Base-by-base conservation (phyloP, 129 eudicot genomes). In the Centaurea solstitialis region DNA sequence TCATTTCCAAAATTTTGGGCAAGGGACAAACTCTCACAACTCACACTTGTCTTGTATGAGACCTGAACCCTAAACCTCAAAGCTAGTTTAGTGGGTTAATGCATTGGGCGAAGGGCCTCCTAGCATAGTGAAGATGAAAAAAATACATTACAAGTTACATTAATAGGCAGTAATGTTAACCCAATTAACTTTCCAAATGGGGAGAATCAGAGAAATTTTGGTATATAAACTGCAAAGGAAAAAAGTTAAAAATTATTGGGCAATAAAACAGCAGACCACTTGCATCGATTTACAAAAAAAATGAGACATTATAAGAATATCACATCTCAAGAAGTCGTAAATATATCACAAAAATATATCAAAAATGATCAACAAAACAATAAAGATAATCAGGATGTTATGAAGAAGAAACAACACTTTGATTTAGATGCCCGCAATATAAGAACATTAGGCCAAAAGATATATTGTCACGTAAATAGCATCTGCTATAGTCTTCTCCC, bases 191-290 rank as follows among this genome's bases (percentile, higher is more conserved):
- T 64, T 64, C 1, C 15, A 64, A 64, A 64, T 18, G 35, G 61
- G 9, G 5, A 50, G 8, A 47, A 0, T 21, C 22, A 28, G 15
- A 30, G 45, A 57, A 17, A 17, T 57, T n/a, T 17, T 57, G 18
- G 65, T 17, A 75, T 12, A n/a, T 53, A 43, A n/a, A 53, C 43
- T 8, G 9, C 45, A 53, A 26, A 53, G 66, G 12, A 50, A 12
- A 50, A 37, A 74, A 26, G 20, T 26, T 74, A 6, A 30, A 73
- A 20, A 6, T 17, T 74, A 74, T 30, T 33, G 69, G 30, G 30
- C 68, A 28, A 53, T 57, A 53, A 53, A 75, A 45, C 50, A 50
- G 70, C 53, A 59, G 17, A 76, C 20, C 72, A 62, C 59, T 76
- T 62, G 50, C 70, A 76, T 38, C 72, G 38, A 22, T 43, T 37